A percentile compares a stretch with the other conserved stretches of the same genome.
These are phyloP conservation scores for Parathielavia hyrcaniae DNA, from an alignment of 495 filamentous ascomycete genomes.

Conservation along the genomic window DNA sequence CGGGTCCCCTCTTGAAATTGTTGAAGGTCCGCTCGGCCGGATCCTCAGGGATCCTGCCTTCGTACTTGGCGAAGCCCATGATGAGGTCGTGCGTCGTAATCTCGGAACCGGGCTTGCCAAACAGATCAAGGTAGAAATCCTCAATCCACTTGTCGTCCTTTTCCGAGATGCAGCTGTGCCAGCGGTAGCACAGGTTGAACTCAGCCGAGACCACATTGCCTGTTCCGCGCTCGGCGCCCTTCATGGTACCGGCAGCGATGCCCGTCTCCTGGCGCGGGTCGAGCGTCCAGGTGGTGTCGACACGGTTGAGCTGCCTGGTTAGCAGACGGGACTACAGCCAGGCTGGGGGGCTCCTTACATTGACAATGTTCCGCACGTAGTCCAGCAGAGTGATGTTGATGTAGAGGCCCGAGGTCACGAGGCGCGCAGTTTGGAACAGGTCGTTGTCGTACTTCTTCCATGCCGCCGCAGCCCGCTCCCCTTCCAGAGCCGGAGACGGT, in stretches of 20 bases:
- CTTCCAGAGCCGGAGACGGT: conserved; percentile 43
- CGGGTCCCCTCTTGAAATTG: conserved; percentile 50
- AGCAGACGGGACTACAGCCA: background rate
- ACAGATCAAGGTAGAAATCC: conserved; percentile 56
- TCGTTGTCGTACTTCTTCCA: conserved; percentile 74
- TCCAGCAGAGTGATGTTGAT: conserved; percentile 79
- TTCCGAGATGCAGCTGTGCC: conserved; percentile 70
- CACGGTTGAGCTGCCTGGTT: conserved; percentile 52
- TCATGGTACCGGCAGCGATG: conserved; percentile 51
- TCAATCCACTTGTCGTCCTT: conserved; percentile 72
- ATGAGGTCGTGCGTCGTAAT: conserved; percentile 54
- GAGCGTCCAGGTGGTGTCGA: conserved; percentile 71
- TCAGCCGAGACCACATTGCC: conserved; percentile 76
- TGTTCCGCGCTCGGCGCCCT: conserved; percentile 47
- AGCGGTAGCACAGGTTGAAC: conserved; percentile 64
- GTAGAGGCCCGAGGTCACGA: conserved; percentile 76
- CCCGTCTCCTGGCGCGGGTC: conserved; percentile 61
- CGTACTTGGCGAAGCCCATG: conserved; percentile 54
- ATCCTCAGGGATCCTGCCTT: conserved; percentile 51
- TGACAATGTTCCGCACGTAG: conserved; percentile 79
- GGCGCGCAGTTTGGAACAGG: conserved; percentile 73
- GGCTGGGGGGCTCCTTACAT: conserved; percentile 30
- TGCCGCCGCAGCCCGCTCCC: conserved; percentile 50
- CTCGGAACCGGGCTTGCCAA: conserved; percentile 51
- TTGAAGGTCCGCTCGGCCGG: conserved; percentile 60